Percentiles rank a stretch among this genome's conserved stretches.
These are phyloP conservation scores for Drosera spatulata DNA, from an alignment of 179 eudicot species.

Conservation along the genomic window DNA sequence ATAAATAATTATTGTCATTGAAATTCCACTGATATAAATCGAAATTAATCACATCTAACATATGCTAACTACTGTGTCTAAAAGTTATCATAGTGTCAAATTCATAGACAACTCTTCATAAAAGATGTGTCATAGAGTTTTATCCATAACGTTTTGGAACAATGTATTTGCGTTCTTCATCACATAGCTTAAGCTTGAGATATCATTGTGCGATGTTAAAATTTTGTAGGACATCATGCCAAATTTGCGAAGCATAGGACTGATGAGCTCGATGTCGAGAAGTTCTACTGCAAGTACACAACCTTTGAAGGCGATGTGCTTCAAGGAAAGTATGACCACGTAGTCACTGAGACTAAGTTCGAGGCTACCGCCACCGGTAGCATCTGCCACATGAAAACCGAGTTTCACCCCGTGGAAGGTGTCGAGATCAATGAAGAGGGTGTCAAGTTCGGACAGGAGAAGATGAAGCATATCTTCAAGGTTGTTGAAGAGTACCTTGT, in stretches of 20 bases:
- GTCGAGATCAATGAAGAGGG: slow-evolving; percentile 6
- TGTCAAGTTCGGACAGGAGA: slow-evolving; percentile 3
- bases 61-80: too few species aligned
- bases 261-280: too few species aligned
- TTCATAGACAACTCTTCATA: too few species aligned
- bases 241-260: not conserved
- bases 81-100: too few species aligned
- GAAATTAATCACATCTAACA: not conserved
- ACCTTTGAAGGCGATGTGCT: not conserved
- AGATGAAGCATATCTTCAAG: slow-evolving; percentile 19
- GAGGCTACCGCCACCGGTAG: slow-evolving; percentile 1
- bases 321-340: not conserved
- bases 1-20: not conserved
- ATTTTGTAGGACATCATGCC: not conserved
- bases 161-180: not conserved
- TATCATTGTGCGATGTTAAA: not conserved
- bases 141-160: too few species aligned
- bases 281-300: too few species aligned
- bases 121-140: too few species aligned
- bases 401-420: slow-evolving; percentile 1
- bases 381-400: slow-evolving; percentile 1
- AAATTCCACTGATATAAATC: not conserved
- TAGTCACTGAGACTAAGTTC: slow-evolving; percentile 5
- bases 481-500: slow-evolving; percentile 36
- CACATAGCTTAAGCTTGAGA: too few species aligned